phyloP scores from a whole-genome alignment of 495 filamentous ascomycete genomes.

The Glonium stellatum region DNA sequence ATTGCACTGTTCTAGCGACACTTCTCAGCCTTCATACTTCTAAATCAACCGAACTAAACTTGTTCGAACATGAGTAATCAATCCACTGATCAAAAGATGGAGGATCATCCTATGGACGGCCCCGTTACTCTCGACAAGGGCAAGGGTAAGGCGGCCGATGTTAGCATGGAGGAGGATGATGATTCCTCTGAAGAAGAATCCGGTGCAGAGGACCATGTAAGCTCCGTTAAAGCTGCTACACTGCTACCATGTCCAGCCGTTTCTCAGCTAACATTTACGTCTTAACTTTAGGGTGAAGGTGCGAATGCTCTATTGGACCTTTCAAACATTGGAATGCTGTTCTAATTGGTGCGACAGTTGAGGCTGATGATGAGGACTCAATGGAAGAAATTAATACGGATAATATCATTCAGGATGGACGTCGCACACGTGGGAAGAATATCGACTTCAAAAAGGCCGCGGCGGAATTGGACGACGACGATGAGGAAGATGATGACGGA shows the following conservation, averaged over 20 bases:
- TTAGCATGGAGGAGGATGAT: conserved; percentile 28
- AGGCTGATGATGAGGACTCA: conserved; percentile 70
- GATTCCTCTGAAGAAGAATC: conserved; percentile 30
- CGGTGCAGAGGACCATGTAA: conserved; percentile 29
- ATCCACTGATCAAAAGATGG: conserved; percentile 23
- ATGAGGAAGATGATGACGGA: conserved; percentile 35
- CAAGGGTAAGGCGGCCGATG: conserved; percentile 37
- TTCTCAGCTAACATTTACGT: conserved; percentile 10
- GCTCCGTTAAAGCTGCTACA: neutral
- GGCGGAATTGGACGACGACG: conserved; percentile 28
- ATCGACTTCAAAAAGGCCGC: conserved; percentile 41
- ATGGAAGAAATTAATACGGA: conserved; percentile 81
- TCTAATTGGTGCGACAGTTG: conserved; percentile 27
- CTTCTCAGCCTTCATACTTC: no score
- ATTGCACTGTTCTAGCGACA: no score
- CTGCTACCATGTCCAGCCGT: neutral
- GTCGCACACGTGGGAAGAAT: conserved; percentile 65
- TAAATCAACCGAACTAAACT: neutral
- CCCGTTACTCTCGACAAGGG: conserved; percentile 33
- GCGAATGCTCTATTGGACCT: neutral
- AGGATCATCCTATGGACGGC: conserved; percentile 14
- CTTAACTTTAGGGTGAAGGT: conserved; percentile 20
- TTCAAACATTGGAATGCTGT: neutral
- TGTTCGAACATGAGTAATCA: conserved; percentile 24
- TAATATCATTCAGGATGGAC: conserved; percentile 73